Evolutionary conservation across 441 rosid genomes (phyloP), one percentile per base, ranked within the genome.

Genomic region (Eutrema salsugineum): DNA sequence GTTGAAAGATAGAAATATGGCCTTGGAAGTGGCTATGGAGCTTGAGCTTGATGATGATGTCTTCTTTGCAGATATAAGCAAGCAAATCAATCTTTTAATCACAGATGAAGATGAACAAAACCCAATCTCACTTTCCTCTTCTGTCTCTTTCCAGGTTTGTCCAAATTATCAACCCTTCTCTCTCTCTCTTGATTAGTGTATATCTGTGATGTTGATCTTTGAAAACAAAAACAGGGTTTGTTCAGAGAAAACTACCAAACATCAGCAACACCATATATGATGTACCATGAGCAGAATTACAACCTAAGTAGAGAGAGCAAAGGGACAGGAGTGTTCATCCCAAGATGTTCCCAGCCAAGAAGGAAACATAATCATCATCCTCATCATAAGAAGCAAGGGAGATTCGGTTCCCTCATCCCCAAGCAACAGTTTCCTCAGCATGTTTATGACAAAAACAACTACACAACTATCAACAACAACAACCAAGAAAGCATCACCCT

Each of bases 271-370:
- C 86, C 84, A 44, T 80, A 57, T 22, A 14, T 75, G 72, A 77
- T 70, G 76, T 76, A 70, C 50, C 39, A 80, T 44, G 85, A 83
- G 65, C 90, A 88, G 54, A 77, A 47, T 38, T 64, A 83, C 83
- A 78, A 83, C 83, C 69, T 51, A 36, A 12, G 40, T 76, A 84
- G 90, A 77, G 95, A 89, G 78, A 87, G 98, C 86, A 88, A 89
- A 83, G 98, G 98, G 40, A 91, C 98, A 36, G 97, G 98, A 58
- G 98, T 94, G 50, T 94, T 94, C 56, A 94, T 94, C 66, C 98
- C 98, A 32, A 80, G 65, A 77, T 83, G 87, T 50, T 79, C 91
- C 15, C 91, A 83, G 6, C 91, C 91, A 70, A 82, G 92, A 81
- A 91, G 85, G 72, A 78, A 8, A 73, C 77, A 83, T 33, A 61